A percentile compares a stretch with the other conserved stretches of the same genome.
Conservation (phyloP, 1,139 yeast genomes). For the Suhomyces bokatorum region DNA sequence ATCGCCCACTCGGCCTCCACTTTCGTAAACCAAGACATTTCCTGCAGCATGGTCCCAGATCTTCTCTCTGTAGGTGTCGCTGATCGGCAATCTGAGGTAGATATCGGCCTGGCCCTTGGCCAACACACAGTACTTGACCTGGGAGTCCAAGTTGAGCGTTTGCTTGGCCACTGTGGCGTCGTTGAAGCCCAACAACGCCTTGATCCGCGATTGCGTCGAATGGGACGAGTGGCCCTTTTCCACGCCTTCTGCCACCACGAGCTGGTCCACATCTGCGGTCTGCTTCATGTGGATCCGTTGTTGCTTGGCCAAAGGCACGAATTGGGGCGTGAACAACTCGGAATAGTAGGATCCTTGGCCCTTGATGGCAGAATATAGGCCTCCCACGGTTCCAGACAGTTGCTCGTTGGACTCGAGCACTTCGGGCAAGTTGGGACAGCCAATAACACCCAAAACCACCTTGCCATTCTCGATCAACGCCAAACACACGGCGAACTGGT, state of each 20-base stretch:
- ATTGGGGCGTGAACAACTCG: conserved; percentile 35
- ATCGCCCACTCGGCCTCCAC: conserved; percentile 91
- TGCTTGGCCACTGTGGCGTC: conserved; percentile 46
- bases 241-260: conserved; percentile 91
- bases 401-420: conserved; percentile 42
- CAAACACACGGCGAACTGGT: conserved; percentile 94
- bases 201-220: conserved; percentile 79
- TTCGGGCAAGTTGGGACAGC: conserved; percentile 87
- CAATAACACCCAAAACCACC: conserved; percentile 88
- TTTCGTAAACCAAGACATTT: conserved; percentile 76
- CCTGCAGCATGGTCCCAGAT: conserved; percentile 99
- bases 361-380: conserved; percentile 73
- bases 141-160: conserved; percentile 81
- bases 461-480: conserved; percentile 84
- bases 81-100: conserved; percentile 83
- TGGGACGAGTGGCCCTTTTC: conserved; percentile 96
- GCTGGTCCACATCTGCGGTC: conserved; percentile 41
- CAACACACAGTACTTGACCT: conserved; percentile 90
- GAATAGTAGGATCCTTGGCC: conserved; percentile 72
- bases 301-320: conserved; percentile 40
- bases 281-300: conserved; percentile 46
- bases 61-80: conserved; percentile 77
- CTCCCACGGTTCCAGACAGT: conserved; percentile 52
- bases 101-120: conserved; percentile 92
- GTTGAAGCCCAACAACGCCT: conserved; percentile 52